Percentiles rank a stretch among this genome's conserved stretches.
Conservation (phyloP, 164 flowering plant genomes). For the Cinnamomum chago region DNA sequence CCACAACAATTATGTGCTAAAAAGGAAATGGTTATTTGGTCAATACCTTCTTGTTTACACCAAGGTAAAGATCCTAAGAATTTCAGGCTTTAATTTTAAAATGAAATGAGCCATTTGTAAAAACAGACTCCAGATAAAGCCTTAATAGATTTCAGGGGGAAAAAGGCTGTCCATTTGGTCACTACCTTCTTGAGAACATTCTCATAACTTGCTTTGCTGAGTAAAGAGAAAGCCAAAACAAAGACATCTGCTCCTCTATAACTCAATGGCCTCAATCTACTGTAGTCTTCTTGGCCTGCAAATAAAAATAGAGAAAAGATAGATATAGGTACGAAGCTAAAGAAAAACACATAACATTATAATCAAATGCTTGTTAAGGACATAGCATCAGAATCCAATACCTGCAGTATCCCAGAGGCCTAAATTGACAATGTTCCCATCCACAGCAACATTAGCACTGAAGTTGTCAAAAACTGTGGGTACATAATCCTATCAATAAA, state of each 20-base stretch:
- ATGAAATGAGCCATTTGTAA: constrained; percentile 15
- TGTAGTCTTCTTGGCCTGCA: constrained; percentile 97
- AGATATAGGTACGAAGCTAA: not conserved
- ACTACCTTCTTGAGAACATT: constrained; percentile 97
- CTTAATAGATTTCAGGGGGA: not conserved
- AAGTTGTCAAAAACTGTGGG: constrained; percentile 98
- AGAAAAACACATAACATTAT: not conserved
- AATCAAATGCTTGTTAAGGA: not conserved
- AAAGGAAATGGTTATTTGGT: too few species aligned
- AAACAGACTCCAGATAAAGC: not conserved
- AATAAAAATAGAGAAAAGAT: constrained; percentile 11
- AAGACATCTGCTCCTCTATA: constrained; percentile 97
- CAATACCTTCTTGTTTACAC: too few species aligned
- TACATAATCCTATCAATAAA: constrained; percentile 67
- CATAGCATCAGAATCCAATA: constrained; percentile 14
- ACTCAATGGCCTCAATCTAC: constrained; percentile 96
- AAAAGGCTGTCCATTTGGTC: not conserved
- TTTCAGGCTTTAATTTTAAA: too few species aligned
- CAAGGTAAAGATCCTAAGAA: too few species aligned
- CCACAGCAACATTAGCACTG: constrained; percentile 96
- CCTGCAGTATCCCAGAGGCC: constrained; percentile 99
- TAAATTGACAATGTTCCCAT: constrained; percentile 90
- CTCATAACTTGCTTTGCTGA: constrained; percentile 96
- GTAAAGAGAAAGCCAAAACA: constrained; percentile 91
- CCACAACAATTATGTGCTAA: too few species aligned